Percentiles rank a stretch among this genome's conserved stretches.
Evolutionary conservation across 1,139 yeast genomes (phyloP).

Genomic region (Lodderomyces theae): DNA sequence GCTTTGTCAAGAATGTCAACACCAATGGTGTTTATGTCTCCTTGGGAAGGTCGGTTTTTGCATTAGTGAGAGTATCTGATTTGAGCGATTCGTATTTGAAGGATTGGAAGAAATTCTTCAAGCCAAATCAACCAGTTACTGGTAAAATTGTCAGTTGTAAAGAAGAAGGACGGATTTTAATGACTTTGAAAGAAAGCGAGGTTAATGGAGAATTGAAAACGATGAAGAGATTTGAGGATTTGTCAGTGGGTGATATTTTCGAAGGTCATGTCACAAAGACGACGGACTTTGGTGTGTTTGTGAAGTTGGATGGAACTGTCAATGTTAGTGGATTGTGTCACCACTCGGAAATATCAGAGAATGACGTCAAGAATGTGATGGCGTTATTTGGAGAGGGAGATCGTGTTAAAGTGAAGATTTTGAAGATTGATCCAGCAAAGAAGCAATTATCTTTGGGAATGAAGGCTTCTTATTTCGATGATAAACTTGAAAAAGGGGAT

Average conservation of each 20-base stretch:
- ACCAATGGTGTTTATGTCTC: constrained; percentile 79
- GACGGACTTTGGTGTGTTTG: constrained; percentile 89
- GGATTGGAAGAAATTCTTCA: constrained; percentile 83
- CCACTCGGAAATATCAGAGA: constrained; percentile 79
- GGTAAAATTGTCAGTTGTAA: constrained; percentile 71
- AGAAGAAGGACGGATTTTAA: constrained; percentile 61
- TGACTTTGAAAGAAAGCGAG: constrained; percentile 82
- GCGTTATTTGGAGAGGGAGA: constrained; percentile 84
- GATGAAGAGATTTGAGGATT: constrained; percentile 60
- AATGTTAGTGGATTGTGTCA: constrained; percentile 87
- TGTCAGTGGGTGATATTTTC: constrained; percentile 64
- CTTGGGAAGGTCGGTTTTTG: constrained; percentile 69
- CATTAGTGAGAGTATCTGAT: constrained; percentile 78
- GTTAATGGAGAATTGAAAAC: constrained; percentile 64
- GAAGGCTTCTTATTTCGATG: constrained; percentile 86
- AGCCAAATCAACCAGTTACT: constrained; percentile 66
- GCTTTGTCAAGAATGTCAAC: constrained; percentile 72
- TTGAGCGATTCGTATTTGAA: constrained; percentile 76
- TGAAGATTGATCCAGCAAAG: constrained; percentile 61
- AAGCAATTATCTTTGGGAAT: constrained; percentile 82
- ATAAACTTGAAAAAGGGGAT: constrained; percentile 31
- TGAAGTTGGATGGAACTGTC: constrained; percentile 70
- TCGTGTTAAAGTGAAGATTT: constrained; percentile 78
- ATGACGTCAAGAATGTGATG: constrained; percentile 45
- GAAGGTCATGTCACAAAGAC: constrained; percentile 81